phyloP scores from a whole-genome alignment of 495 filamentous ascomycete species.

The Neurospora sp. region DNA sequence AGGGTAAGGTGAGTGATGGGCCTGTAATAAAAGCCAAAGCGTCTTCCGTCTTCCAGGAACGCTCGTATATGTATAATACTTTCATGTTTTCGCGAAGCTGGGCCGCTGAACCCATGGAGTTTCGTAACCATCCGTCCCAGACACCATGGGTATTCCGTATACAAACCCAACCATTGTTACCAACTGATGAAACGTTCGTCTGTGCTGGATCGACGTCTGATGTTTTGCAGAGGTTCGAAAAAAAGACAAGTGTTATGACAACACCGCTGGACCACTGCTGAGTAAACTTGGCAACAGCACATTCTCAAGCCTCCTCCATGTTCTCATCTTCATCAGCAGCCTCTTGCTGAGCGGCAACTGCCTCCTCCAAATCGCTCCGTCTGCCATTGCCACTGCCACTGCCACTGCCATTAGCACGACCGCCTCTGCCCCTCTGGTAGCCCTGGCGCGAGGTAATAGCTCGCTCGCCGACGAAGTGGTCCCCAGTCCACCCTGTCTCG shows the following conservation, averaged over 20 bases:
- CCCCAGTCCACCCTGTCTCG: conserved; percentile 58
- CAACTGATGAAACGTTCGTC: background rate
- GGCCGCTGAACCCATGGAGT: background rate
- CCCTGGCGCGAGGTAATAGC: conserved; percentile 48
- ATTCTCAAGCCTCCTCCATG: conserved; percentile 7
- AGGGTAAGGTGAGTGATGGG: background rate
- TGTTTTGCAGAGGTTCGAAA: background rate
- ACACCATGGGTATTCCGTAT: background rate
- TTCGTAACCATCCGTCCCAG: background rate
- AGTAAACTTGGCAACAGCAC: background rate
- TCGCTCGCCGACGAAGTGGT: conserved; percentile 71
- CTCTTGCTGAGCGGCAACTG: conserved; percentile 13
- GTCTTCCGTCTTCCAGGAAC: background rate
- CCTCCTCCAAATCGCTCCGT: conserved; percentile 17
- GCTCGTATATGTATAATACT: background rate
- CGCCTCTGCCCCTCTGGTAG: conserved; percentile 29
- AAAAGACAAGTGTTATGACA: background rate
- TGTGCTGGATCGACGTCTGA: background rate
- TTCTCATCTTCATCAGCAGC: conserved; percentile 19
- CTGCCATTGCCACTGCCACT: conserved; percentile 1
- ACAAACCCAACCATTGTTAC: background rate
- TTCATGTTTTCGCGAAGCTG: background rate
- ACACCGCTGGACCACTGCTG: background rate
- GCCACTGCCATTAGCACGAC: conserved; percentile 5
- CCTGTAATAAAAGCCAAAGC: background rate